Percentiles rank a stretch among this genome's conserved stretches.
phyloP scores from a whole-genome alignment of 2,329 filamentous ascomycete genomes.

The Bisporella sp. region DNA sequence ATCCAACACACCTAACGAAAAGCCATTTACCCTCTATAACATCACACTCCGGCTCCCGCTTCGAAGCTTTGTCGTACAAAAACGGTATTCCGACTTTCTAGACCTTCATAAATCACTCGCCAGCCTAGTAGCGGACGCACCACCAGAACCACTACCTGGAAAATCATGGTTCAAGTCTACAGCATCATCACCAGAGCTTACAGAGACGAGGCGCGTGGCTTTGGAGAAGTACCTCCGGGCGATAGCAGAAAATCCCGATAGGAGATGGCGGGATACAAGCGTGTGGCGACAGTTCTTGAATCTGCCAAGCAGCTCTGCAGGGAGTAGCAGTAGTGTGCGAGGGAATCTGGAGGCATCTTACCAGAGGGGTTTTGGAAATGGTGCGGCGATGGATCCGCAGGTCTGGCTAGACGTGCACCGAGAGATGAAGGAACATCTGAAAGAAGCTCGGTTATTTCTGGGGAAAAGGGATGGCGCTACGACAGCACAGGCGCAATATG shows the following conservation, averaged over 20 bases:
- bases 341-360: constrained; percentile 22
- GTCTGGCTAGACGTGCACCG: constrained; percentile 73
- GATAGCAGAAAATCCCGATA: constrained; percentile 67
- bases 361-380: constrained; percentile 16
- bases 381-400: constrained; percentile 23
- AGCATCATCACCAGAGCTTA: constrained; percentile 59
- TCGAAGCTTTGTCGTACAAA: constrained; percentile 67
- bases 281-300: constrained; percentile 70
- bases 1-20: constrained; percentile 40
- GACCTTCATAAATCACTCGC: constrained; percentile 57
- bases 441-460: constrained; percentile 59
- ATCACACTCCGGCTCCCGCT: constrained; percentile 71
- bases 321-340: constrained; percentile 30
- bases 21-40: constrained; percentile 68
- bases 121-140: constrained; percentile 51
- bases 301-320: constrained; percentile 43
- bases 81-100: constrained; percentile 77
- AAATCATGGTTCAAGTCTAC: constrained; percentile 77
- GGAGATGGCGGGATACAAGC: constrained; percentile 66
- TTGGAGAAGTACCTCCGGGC: constrained; percentile 66
- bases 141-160: constrained; percentile 59
- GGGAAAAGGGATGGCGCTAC: constrained; percentile 59
- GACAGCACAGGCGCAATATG: constrained; percentile 45
- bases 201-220: constrained; percentile 60
- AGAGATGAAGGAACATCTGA: constrained; percentile 65